Evolutionary conservation across 306 rosid genomes (phyloP), one percentile per base, ranked within the genome.

Genomic region (Morella rubra): DNA sequence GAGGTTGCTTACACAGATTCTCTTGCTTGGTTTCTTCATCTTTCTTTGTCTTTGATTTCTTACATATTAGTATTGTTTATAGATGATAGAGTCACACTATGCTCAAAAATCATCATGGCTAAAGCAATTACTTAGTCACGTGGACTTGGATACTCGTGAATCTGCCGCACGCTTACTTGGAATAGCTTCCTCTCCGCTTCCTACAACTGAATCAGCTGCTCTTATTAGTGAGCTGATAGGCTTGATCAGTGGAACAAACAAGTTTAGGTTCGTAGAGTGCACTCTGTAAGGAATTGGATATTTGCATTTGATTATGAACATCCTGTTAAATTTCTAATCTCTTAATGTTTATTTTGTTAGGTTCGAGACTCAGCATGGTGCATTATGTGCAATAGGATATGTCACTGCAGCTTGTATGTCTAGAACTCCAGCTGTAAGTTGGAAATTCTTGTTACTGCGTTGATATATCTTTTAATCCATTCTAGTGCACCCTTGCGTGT

Each of bases 121-220:
- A 79, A 92, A 89, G 87, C 89, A 85, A 82, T 81, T 92, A 60
- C 84, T 92, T 49, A 86, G 86, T 88, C 98, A 94, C 66, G 85
- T 94, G 79, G 96, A 94, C 77, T 75, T 88, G 87, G 91, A 92
- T 79, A 90, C 97, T 65, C 98, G 97, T 78, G 97, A 94, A 88
- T 88, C 95, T 75, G 87, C 89, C 51, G 97, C 98, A 77, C 91
- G 96, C 40, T 77, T 94, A 88, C 96, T 94, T 81, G 98, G 98
- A 78, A 84, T 94, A 61, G 95, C 91, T 75, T 90, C 98, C 77
- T 92, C 92, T 78, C 85, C 87, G 79, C 92, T 92, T 75, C 84
- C 93, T 32, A 78, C 74, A 59, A 77, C 83, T 44, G 82, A 80
- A 56, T 86, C 87, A 69, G 86, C 85, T 73, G 82, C 80, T 81